Conservation (phyloP, 352 stramenopile genomes). For the Phytophthora pinifolia region DNA sequence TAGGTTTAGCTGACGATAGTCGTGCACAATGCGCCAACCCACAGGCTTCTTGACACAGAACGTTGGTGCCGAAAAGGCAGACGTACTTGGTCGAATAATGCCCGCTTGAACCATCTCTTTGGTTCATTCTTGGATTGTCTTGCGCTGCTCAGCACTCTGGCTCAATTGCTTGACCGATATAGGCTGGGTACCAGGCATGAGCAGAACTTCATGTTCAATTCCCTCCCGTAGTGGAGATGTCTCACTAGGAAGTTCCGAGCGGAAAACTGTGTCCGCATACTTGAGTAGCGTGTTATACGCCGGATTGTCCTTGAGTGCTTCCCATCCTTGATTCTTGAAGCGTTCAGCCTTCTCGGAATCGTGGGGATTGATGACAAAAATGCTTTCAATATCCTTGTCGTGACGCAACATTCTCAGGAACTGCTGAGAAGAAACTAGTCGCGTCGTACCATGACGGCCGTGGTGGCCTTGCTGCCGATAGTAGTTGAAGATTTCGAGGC, state of each 20-base stretch:
- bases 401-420: slow-evolving; percentile 3
- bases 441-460: no score
- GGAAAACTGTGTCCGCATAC: slow-evolving; percentile 4
- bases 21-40: not conserved
- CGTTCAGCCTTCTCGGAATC: not conserved
- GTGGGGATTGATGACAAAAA: slow-evolving; percentile 3
- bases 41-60: no score
- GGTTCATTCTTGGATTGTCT: slow-evolving; percentile 10
- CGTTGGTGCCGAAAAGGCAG: not conserved
- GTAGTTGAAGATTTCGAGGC: slow-evolving; percentile 17
- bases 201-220: slow-evolving; percentile 1
- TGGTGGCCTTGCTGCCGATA: slow-evolving; percentile 12
- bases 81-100: slow-evolving; percentile 16
- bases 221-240: not conserved
- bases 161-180: slow-evolving; percentile 12
- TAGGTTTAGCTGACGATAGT: slow-evolving; percentile 1
- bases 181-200: not conserved
- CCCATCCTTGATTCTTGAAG: slow-evolving; percentile 5
- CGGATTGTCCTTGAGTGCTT: slow-evolving; percentile 1
- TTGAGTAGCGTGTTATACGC: not conserved
- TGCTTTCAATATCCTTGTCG: not conserved
- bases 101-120: slow-evolving; percentile 19
- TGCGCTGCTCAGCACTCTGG: slow-evolving; percentile 8
- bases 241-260: slow-evolving; percentile 3
- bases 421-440: slow-evolving; percentile 3